Base-by-base conservation (phyloP, 2,329 filamentous ascomycete genomes). In the Hirsutella thompsonii region DNA sequence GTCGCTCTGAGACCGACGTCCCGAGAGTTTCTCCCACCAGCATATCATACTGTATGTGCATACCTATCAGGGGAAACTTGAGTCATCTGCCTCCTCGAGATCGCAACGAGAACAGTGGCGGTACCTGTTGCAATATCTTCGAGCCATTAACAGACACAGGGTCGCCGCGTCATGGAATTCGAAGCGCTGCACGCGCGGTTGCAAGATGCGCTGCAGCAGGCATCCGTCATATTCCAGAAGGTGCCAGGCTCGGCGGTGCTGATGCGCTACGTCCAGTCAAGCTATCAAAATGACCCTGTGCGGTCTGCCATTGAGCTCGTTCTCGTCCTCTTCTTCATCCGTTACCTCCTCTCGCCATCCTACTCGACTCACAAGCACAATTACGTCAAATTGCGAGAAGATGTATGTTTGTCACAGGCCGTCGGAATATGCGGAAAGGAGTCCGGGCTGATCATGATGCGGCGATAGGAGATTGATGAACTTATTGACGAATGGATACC, bases 211-310 rank as follows among this genome's bases (percentile, higher is more conserved):
- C 70, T 71, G 49, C 62, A 75, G 36, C 64, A 71, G 46, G 67
- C 72, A 20, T 68, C 69, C 40, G 67, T 76, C 44, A 72, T 80
- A 43, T 93, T 98, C 58, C 89, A 95, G 55, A 86, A 83, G 55
- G 75, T 98, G 32, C 93, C 92, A 23, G 92, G 92, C 40, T 96
- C 90, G 23, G 85, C 90, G 34, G 94, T 98, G 52, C 72, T 96
- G 54, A 76, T 94, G 52, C 85, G 92, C 47, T 98, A 98, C 64
- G 88, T 98, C 58, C 86, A 86, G 61, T 94, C 88, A 43, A 94
- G 88, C 59, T 96, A 98, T 68, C 92, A 98, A 67, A 83, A 98
- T 58, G 92, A 98, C 55, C 92, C 92, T 9, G 79, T 96, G 42
- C 83, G 93, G 41, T 94, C 87, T 40, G 87, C 86, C 32, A 86